Base-by-base conservation (phyloP, 192 early-diverging fungal species). In the Umbelopsis isabellina region DNA sequence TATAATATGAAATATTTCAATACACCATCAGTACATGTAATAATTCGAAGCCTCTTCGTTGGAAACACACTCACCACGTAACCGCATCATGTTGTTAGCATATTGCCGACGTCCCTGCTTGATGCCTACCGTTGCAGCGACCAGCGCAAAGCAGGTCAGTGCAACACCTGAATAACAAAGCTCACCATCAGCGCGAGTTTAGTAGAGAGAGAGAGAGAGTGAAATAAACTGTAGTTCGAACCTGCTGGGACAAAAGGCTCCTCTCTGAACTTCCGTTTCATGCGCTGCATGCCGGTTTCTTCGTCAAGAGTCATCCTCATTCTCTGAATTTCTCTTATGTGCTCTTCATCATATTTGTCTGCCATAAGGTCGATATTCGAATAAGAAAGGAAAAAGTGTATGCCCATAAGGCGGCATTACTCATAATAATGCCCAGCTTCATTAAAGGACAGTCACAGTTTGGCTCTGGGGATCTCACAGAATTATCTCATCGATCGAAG, bases 241-340 rank as follows among this genome's bases (percentile, higher is more conserved):
- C 78, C 78, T 67, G 73, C 73, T 30, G 78, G 74, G 6, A 80
- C 78, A 20, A 80, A 72, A 0, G 78, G 78, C 37, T 80, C 78
- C 48, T 80, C 78, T 72, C 71, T 72, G 12, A 70, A 49, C 30
- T 80, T 80, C n/a, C 78, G 55, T 30, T 75, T 75, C 45, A 80
- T 67, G 13, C 74, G 48, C 46, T 75, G 55, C 52, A 46, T 70
- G 3, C 69, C 50, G 22, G 68, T 71, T 45, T 79, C 72, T 16
- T 70, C 66, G 27, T 78, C 64, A 49, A 70, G 70, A 25, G 67
- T 35, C 10, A 65, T 33, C 21, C 58, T 46, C 75, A 77, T 77
- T 18, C 44, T 33, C 8, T 77, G 67, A 55, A 77, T 52, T 47
- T 77, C 75, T 22, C 69, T 61, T 21, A 46, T 22, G 16, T 55